phyloP scores from a whole-genome alignment of 148 eudicot species.

The Cornus controversa region DNA sequence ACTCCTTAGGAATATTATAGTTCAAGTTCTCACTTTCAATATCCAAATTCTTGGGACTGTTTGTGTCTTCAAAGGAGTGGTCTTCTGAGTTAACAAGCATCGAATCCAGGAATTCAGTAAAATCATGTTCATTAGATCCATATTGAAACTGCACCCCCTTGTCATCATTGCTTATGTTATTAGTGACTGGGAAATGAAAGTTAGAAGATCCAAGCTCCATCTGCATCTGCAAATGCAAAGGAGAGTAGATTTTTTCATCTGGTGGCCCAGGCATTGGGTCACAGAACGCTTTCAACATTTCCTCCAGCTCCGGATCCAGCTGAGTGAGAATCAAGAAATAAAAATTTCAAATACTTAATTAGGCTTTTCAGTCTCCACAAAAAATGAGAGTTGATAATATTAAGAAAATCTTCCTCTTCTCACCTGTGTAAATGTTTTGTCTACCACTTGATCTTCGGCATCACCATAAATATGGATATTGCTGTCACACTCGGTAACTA shows the following conservation, averaged over 20 bases:
- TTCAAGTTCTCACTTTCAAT: conserved; percentile 23
- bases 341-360: background rate
- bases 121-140: conserved; percentile 33
- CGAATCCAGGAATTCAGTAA: conserved; percentile 48
- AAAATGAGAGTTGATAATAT: background rate
- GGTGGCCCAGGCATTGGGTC: conserved; percentile 23
- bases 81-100: conserved; percentile 31
- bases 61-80: background rate
- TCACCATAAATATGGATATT: conserved; percentile 25
- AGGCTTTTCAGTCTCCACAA: background rate
- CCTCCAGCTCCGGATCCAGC: conserved; percentile 53
- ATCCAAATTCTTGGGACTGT: conserved; percentile 13
- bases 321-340: conserved; percentile 23
- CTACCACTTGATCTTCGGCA: conserved; percentile 11
- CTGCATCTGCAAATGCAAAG: conserved; percentile 34
- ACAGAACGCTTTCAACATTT: conserved; percentile 23
- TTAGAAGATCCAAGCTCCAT: conserved; percentile 35
- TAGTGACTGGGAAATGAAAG: conserved; percentile 12
- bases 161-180: conserved; percentile 28
- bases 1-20: background rate
- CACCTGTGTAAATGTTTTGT: conserved; percentile 39
- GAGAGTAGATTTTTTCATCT: conserved; percentile 46
- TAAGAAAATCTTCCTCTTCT: conserved; percentile 8
- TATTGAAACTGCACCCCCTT: conserved; percentile 36
- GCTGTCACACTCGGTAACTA: conserved; percentile 24